Conservation (phyloP, 495 filamentous ascomycete species). For the Aspergillus funiculosus region DNA sequence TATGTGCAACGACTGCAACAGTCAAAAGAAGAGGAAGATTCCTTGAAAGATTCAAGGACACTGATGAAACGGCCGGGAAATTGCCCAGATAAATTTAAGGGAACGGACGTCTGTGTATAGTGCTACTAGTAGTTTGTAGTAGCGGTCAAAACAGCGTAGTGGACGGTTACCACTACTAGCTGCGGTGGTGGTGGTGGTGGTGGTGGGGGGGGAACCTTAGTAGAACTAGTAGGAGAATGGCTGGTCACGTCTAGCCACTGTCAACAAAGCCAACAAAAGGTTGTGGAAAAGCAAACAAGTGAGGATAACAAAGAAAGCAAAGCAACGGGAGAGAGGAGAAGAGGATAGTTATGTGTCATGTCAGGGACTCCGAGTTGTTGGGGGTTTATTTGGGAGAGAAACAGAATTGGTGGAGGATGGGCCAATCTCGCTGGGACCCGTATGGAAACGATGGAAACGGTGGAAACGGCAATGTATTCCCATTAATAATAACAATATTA, state of each 20-base stretch:
- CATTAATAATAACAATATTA: neutral
- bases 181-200: slow-evolving; percentile 18
- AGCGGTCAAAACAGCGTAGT: slow-evolving; percentile 32
- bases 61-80: slow-evolving; percentile 25
- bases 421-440: slow-evolving; percentile 6
- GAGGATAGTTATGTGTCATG: slow-evolving; percentile 9
- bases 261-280: neutral
- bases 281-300: neutral
- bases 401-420: slow-evolving; percentile 8
- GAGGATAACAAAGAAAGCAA: neutral
- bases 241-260: slow-evolving; percentile 12
- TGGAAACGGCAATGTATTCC: neutral
- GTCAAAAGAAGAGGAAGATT: slow-evolving; percentile 8
- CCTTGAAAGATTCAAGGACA: slow-evolving; percentile 5
- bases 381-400: slow-evolving; percentile 7
- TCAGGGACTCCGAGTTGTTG: slow-evolving; percentile 7
- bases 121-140: slow-evolving; percentile 19
- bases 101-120: slow-evolving; percentile 16
- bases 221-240: slow-evolving; percentile 10
- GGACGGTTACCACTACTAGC: slow-evolving; percentile 16
- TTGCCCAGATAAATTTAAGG: slow-evolving; percentile 26
- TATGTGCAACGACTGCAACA: no score
- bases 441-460: slow-evolving; percentile 10
- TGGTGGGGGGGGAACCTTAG: slow-evolving; percentile 16
- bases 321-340: neutral